phyloP scores from a whole-genome alignment of 257 asterid genomes.

The Thymus mandschuricus region DNA sequence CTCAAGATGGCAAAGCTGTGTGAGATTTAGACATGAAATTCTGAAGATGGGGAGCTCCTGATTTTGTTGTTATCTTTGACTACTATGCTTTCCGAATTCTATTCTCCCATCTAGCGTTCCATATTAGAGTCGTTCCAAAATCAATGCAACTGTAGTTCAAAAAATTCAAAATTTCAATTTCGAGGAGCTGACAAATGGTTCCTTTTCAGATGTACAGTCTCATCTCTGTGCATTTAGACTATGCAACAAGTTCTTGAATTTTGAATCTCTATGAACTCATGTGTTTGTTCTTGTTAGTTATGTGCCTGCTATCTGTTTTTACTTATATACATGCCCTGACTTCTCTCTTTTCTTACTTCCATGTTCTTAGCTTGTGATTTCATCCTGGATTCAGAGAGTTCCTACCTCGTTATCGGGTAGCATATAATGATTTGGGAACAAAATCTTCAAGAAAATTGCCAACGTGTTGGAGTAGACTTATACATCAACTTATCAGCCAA shows the following conservation, averaged over 20 bases:
- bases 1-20: neutral
- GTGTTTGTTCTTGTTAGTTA: constrained; percentile 22
- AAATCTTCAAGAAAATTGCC: constrained; percentile 51
- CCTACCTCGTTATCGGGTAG: constrained; percentile 49
- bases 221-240: neutral
- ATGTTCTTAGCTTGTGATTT: constrained; percentile 36
- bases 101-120: neutral
- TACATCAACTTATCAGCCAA: constrained; percentile 45
- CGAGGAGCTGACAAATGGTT: neutral
- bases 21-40: constrained; percentile 4
- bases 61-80: neutral
- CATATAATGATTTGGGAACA: constrained; percentile 75
- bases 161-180: constrained; percentile 14
- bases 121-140: no score
- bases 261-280: neutral
- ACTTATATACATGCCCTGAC: constrained; percentile 26
- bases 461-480: constrained; percentile 52
- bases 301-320: constrained; percentile 28
- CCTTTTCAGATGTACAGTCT: constrained; percentile 6
- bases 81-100: neutral
- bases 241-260: constrained; percentile 14
- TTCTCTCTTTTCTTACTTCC: constrained; percentile 28
- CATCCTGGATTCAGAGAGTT: constrained; percentile 49
- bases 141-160: constrained; percentile 10
- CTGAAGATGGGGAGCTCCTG: neutral